Conservation (phyloP, 495 filamentous ascomycete genomes). For the Aspergillus conjunctus region DNA sequence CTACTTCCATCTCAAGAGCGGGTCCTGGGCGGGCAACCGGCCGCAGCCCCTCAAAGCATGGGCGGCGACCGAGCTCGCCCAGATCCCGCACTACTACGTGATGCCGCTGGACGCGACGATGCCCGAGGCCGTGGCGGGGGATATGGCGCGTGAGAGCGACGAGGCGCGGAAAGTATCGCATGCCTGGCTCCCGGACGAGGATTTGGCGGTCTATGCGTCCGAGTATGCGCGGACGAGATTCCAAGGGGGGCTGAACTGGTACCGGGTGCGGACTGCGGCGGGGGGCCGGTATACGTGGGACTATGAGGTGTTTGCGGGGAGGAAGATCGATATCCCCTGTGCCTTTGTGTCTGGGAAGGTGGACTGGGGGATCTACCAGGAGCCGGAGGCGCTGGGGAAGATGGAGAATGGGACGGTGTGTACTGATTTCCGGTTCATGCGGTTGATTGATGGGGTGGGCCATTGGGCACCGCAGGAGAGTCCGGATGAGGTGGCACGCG, state of each 20-base stretch:
- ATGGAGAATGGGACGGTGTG: slow-evolving; percentile 50
- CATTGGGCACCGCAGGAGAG: slow-evolving; percentile 72
- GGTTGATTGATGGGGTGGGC: slow-evolving; percentile 58
- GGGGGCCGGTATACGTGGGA: slow-evolving; percentile 47
- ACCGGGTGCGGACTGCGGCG: slow-evolving; percentile 58
- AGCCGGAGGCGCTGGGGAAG: slow-evolving; percentile 62
- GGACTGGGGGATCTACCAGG: slow-evolving; percentile 71
- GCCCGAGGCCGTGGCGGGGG: slow-evolving; percentile 53
- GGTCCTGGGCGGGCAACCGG: slow-evolving; percentile 57
- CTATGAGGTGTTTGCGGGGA: slow-evolving; percentile 60
- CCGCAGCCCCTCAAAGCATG: slow-evolving; percentile 56
- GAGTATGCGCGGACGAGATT: slow-evolving; percentile 69
- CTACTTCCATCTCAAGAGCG: slow-evolving; percentile 70
- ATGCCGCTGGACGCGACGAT: slow-evolving; percentile 62
- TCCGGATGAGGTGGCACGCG: slow-evolving; percentile 54
- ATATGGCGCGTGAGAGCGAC: slow-evolving; percentile 55
- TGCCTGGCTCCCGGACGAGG: slow-evolving; percentile 57
- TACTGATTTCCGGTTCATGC: slow-evolving; percentile 52
- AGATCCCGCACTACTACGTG: slow-evolving; percentile 69
- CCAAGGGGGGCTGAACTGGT: slow-evolving; percentile 73
- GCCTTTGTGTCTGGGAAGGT: slow-evolving; percentile 59
- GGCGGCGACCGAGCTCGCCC: slow-evolving; percentile 55
- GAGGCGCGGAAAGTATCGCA: slow-evolving; percentile 26
- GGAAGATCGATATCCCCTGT: slow-evolving; percentile 63
- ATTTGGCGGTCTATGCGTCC: slow-evolving; percentile 59